Base-by-base conservation (phyloP, 768 basidiomycete species). In the Agrocybe chaxingu region DNA sequence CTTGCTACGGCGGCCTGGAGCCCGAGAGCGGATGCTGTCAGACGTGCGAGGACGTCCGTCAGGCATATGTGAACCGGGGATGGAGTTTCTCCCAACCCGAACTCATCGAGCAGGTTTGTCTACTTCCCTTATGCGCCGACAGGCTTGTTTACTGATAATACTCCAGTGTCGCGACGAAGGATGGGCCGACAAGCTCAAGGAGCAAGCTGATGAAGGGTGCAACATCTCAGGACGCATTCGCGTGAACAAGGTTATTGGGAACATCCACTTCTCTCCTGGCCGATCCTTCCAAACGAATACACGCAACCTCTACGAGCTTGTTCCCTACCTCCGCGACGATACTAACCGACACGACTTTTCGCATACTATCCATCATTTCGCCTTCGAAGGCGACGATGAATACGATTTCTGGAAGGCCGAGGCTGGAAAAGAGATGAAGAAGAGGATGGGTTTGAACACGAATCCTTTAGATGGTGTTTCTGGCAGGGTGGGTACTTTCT, bases 181-280 rank as follows among this genome's bases (percentile, higher is more conserved):
- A 31, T 99, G 96, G 96, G 79, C 90, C 19, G 93, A 96, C 4
- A 94, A 89, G 66, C 80, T 99, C 55, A 84, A 84, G 68, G 89
- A 94, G 30, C 96, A 98, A 66, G 84, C 92, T 4, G 79, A 83
- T 45, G 97, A 99, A 61, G 97, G 97, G 0, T 99, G 97, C 75
- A 95, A 93, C 66, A 75, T 98, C 54, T 82, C 85, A 18, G 97
- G 97, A 39, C 84, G 85, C 47, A 81, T 99, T 52, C 89, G 88
- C 49, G 92, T 98, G 48, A 98, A 98, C 80, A 97, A 98, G 69
- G 96, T 98, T 56, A 80, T 93, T 56, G 94, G 96, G 49, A 97
- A 92, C 70, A 89, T 98, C 66, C 91, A 97, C 64, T 80, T 98
- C 60, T 93, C 92, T 4, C 95, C 93, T 1, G 97, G 97, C 30